phyloP scores from a whole-genome alignment of 108 stramenopile genomes.

The Aurantiochytrium sp. region DNA sequence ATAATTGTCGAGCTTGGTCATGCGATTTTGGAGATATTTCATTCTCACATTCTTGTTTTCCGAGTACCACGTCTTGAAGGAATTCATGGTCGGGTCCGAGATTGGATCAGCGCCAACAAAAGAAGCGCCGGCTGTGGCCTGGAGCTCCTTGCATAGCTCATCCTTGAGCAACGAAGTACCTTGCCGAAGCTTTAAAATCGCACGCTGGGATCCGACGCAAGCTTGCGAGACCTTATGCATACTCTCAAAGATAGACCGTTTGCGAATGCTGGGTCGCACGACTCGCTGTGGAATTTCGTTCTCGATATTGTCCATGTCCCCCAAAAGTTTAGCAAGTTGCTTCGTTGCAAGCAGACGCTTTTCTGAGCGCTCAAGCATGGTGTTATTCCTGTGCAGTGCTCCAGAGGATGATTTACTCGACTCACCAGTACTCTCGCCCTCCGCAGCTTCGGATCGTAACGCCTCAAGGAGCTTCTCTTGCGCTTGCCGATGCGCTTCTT shows the following conservation, averaged over 20 bases:
- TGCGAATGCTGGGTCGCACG: too few species aligned
- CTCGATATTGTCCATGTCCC: too few species aligned
- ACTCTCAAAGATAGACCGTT: too few species aligned
- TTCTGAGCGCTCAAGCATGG: too few species aligned
- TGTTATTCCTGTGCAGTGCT: too few species aligned
- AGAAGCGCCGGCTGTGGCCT: background rate
- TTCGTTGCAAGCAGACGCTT: too few species aligned
- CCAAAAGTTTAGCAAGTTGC: too few species aligned
- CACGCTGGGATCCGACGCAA: too few species aligned
- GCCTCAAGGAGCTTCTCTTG: background rate
- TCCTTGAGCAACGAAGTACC: background rate
- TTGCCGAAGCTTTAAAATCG: background rate
- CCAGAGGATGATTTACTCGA: too few species aligned
- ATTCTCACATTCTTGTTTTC: background rate
- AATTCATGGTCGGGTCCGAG: background rate
- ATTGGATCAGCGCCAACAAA: background rate
- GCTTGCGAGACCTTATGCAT: too few species aligned
- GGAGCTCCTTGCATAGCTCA: background rate
- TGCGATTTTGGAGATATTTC: background rate
- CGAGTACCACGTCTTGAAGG: background rate
- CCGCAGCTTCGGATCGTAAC: background rate
- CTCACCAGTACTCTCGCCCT: background rate
- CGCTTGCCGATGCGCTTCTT: background rate
- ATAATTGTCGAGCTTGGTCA: background rate
- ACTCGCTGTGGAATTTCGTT: too few species aligned